Base-by-base conservation (phyloP, 1,284 basidiomycete genomes). In the Vanrija humicola region DNA sequence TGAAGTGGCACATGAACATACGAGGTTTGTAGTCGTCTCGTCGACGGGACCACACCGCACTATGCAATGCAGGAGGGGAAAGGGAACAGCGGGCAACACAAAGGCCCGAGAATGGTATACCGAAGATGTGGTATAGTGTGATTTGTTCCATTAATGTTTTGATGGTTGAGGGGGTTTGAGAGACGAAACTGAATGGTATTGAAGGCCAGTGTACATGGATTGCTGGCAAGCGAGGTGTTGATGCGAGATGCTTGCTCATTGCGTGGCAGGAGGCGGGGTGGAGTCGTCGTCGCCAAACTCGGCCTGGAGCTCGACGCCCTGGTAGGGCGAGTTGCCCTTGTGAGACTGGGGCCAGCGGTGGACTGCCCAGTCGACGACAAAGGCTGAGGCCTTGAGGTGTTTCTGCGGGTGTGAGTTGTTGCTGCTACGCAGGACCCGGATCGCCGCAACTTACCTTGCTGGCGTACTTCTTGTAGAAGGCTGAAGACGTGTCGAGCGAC, bases 371-470 rank as follows among this genome's bases (percentile, higher is more conserved):
- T 77, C 73, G 46, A 78, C 72, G 4, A 80, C 77, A 63, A 77
- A 81, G 34, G 77, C 72, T 21, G 77, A 67, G 5, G 90, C 89
- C 82, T 91, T 91, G 78, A 89, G 80, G 76, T 86, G 95, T 66
- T 88, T 88, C 77, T 89, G 89, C 8, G 10, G 8, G 16, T 23
- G 51, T 47, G 19, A 52, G 51, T 18, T 15, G 16, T 15, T 18
- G 4, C 15, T 14, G 25, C 9, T 9, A 6, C 40, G 21, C 5
- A 5, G 21, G 5, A 28, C 9, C 2, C 2, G 23, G 10, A 10
- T 3, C n/a, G 42, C 5, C 10, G 21, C 7, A 16, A 43, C 52
- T 53, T 39, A 53, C 52, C 72, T 90, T 90, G 77, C 86, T 85
- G 70, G 82, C 83, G 52, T 75, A 76, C 67, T 80, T 80, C 60